These are phyloP conservation scores for Coleophoma eucalyptorum DNA, from an alignment of 2,329 filamentous ascomycete species.

Conservation along the genomic window DNA sequence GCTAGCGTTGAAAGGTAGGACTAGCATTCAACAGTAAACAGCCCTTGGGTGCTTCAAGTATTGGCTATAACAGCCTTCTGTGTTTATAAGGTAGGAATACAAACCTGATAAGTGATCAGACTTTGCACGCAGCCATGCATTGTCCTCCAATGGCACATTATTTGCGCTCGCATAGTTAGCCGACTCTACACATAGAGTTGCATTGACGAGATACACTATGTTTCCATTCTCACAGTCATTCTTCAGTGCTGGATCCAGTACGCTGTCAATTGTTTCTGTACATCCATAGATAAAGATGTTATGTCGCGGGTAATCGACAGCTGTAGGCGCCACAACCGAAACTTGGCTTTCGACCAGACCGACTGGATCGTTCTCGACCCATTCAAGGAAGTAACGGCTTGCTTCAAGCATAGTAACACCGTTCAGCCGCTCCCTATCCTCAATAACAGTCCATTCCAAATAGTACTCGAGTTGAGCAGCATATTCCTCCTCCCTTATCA, in stretches of 20 bases:
- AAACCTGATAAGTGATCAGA: neutral
- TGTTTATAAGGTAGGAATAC: neutral
- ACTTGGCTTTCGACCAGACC: neutral
- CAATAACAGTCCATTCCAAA: neutral
- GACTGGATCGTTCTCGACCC: neutral
- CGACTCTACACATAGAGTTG: neutral
- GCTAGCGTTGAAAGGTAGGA: neutral
- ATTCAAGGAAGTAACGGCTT: neutral
- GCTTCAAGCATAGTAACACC: neutral
- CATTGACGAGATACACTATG: neutral
- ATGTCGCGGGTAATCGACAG: neutral
- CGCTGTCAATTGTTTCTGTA: neutral
- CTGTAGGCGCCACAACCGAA: neutral
- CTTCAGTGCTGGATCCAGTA: neutral
- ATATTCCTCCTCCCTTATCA: neutral
- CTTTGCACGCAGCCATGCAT: neutral
- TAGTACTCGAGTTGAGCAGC: neutral
- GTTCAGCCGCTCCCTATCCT: neutral
- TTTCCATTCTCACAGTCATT: neutral
- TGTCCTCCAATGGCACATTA: neutral
- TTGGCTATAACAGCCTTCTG: neutral
- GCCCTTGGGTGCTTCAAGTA: neutral
- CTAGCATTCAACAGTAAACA: neutral
- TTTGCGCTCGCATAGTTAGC: neutral
- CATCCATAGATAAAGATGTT: neutral